Evolutionary conservation across 441 rosid genomes (phyloP).

Genomic region (Isatis lusitanica): DNA sequence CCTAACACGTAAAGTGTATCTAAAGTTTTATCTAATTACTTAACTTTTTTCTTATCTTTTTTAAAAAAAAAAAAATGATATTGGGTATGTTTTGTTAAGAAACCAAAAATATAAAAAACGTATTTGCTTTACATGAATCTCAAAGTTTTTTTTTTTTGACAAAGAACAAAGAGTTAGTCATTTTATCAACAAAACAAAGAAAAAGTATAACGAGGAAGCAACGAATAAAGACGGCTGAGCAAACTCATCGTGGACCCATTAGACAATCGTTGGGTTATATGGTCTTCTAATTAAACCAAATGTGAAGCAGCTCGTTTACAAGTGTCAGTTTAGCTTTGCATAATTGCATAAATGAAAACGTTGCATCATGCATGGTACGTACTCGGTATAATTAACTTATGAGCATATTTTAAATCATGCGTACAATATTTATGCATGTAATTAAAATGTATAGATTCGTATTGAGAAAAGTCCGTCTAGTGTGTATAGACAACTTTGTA

Average conservation of each 20-base stretch:
- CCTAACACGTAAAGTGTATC: constrained; percentile 17
- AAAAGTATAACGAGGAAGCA: no score
- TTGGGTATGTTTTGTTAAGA: not conserved
- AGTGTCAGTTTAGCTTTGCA: not conserved
- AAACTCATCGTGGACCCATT: no score
- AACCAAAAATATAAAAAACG: not conserved
- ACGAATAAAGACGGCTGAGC: no score
- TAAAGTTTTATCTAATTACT: not conserved
- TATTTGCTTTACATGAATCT: not conserved
- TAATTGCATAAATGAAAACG: not conserved
- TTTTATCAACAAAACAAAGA: no score
- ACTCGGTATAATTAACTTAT: not conserved
- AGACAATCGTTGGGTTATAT: no score
- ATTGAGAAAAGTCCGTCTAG: not conserved
- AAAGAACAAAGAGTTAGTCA: no score
- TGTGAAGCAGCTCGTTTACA: not conserved
- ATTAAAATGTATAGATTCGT: not conserved
- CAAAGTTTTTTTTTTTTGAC: no score
- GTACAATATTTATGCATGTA: not conserved
- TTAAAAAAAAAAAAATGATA: not conserved
- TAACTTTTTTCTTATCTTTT: not conserved
- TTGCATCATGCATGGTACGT: not conserved
- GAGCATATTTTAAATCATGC: not conserved
- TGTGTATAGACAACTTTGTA: not conserved
- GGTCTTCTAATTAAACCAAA: no score